Base-by-base conservation (phyloP, 768 basidiomycete species). In the Kwoniella dejecticola region DNA sequence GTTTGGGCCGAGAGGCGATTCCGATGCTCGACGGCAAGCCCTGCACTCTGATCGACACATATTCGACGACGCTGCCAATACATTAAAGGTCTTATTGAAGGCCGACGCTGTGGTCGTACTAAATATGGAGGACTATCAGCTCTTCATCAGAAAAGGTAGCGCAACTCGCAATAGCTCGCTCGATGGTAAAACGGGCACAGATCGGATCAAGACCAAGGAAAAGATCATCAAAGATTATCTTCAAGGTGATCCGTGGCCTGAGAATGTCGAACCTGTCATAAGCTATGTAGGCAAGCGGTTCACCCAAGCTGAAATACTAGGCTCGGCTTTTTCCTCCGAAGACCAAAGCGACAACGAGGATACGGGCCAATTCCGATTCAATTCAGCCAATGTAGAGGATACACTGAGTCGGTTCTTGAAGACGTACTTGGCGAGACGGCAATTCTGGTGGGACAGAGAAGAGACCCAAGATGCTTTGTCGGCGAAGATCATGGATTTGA, bases 391-490 rank as follows among this genome's bases (percentile, higher is more conserved):
- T 3, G 56, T 54, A 1, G 50, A 52, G 29, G 21, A 21, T 4
- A 62, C 57, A 17, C n/a, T 75, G 5, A 13, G 42, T 27, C 63
- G 71, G 6, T 64, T 70, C 27, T 17, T 69, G 23, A 54, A 54
- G 27, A 26, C 48, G 7, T 71, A 63, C 24, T 31, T 75, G 11
- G 40, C 58, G 24, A 61, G 49, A 11, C 17, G 69, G 23, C 64
- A 61, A 12, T 68, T 69, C 49, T 75, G 74, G 74, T 75, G 68
- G 66, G 65, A 67, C 36, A 31, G 68, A 15, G 63, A 68, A n/a
- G 64, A 68, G 24, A 17, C 26, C 7, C 30, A 48, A 1, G 67
- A 72, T 60, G 42, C 63, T 12, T 54, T 72, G 21, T 41, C 64
- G 17, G 13, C 33, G 26, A 58, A 52, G 23, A 33, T 74, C 24